Conservation (phyloP, 352 stramenopile genomes). For the Globisporangium echinulatum region DNA sequence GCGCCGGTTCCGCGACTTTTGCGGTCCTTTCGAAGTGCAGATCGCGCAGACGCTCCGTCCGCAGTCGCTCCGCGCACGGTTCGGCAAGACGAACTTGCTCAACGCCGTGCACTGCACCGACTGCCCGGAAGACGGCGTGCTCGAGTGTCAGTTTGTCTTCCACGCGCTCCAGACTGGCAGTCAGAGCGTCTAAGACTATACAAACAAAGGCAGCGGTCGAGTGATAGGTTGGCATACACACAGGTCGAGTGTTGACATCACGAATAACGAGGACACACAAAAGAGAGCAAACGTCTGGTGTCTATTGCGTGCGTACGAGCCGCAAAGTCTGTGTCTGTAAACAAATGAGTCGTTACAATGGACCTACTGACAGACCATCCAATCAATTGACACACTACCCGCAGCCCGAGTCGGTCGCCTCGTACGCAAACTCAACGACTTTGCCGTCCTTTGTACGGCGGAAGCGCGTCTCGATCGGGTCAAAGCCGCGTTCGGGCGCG, state of each 20-base stretch:
- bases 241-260: background rate
- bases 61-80: constrained; percentile 80
- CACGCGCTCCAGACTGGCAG: constrained; percentile 23
- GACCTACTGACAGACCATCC: too few relatives aligned
- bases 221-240: too few relatives aligned
- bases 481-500: constrained; percentile 94
- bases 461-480: constrained; percentile 93
- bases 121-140: constrained; percentile 82
- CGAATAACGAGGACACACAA: background rate
- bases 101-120: constrained; percentile 94
- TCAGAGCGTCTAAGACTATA: background rate
- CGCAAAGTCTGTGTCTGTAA: too few relatives aligned
- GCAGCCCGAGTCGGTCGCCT: constrained; percentile 78
- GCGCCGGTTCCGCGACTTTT: constrained; percentile 67
- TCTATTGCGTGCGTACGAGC: background rate
- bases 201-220: background rate
- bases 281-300: background rate
- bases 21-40: constrained; percentile 86
- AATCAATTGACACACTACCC: constrained; percentile 28
- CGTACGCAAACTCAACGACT: constrained; percentile 79
- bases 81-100: constrained; percentile 73
- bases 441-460: constrained; percentile 83
- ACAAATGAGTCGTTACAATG: too few relatives aligned
- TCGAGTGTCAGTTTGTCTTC: constrained; percentile 91
- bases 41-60: constrained; percentile 85